Base-by-base conservation (phyloP, 805 yeast species). In the Kuraishia molischiana region DNA sequence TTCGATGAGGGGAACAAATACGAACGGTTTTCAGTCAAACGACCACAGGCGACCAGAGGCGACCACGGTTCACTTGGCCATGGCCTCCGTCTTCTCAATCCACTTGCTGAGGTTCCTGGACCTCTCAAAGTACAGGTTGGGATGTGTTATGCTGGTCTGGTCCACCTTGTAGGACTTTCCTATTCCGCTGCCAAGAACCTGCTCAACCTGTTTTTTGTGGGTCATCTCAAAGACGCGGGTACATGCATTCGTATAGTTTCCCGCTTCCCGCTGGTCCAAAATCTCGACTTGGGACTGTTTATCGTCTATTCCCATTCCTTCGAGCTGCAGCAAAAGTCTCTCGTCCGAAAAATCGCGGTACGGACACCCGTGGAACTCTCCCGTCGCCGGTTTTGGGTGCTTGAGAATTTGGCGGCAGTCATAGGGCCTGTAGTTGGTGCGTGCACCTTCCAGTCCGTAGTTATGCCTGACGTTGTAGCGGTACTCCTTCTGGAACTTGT, bases 321-420 rank as follows among this genome's bases (percentile, higher is more conserved):
- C 59, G 45, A 92, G 64, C 42, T 74, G 73, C 3, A 50, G 46
- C 5, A 71, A 65, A 35, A 92, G 64, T 38, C 72, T 69, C 33
- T 85, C 94, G n/a, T 72, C 53, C 10, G 72, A 66, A 50, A 83
- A 63, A 49, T 83, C 90, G 38, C 95, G 66, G 59, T 84, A 92
- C 4, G 97, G 97, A 58, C 97, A 90, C 2, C 98, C 98, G 53
- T 90, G 96, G 41, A 63, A 72, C 47, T 89, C 95, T 35, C 70
- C 66, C 34, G 67, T 61, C 9, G 66, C 64, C 0, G 95, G 87
- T 44, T 78, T 72, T 5, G 86, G 85, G 47, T 79, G 79, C 20
- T 76, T 67, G 41, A 85, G 58, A 31, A 92, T 85, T 2, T 80
- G 77, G 29, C 76, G 72, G 63, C 97, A 92, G 53, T 79, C 83